Percentiles rank a stretch among this genome's conserved stretches.
Conservation (phyloP, 2,329 filamentous ascomycete species). For the Colletotrichum tofieldiae region DNA sequence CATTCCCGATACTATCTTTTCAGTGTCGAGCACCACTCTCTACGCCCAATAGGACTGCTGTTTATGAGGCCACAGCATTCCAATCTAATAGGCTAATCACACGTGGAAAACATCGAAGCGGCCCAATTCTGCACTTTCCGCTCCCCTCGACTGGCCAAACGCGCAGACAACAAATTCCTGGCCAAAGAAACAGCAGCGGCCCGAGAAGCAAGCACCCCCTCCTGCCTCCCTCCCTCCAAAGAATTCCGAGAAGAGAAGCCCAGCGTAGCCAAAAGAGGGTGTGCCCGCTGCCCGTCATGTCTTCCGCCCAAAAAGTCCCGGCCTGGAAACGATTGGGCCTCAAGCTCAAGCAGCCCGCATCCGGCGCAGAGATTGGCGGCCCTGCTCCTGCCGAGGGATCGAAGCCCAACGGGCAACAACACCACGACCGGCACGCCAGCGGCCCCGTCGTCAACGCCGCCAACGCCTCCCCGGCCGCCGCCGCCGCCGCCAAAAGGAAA, state of each 20-base stretch:
- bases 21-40: slow-evolving; percentile 39
- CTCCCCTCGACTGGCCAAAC: slow-evolving; percentile 27
- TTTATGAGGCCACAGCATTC: slow-evolving; percentile 40
- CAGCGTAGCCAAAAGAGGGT: slow-evolving; percentile 34
- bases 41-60: slow-evolving; percentile 41
- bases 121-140: slow-evolving; percentile 32
- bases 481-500: slow-evolving; percentile 45
- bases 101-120: slow-evolving; percentile 37
- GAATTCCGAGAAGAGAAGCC: slow-evolving; percentile 5
- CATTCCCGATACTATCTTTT: slow-evolving; percentile 30
- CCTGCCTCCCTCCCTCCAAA: slow-evolving; percentile 22
- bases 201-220: slow-evolving; percentile 19
- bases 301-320: slow-evolving; percentile 62
- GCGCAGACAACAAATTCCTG: slow-evolving; percentile 37
- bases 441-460: slow-evolving; percentile 36
- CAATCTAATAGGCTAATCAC: slow-evolving; percentile 35
- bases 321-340: slow-evolving; percentile 76
- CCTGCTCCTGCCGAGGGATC: slow-evolving; percentile 44
- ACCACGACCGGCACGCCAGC: slow-evolving; percentile 43
- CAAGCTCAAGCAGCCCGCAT: slow-evolving; percentile 67
- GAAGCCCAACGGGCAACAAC: slow-evolving; percentile 45
- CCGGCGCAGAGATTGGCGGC: slow-evolving; percentile 42
- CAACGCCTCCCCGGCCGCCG: slow-evolving; percentile 37
- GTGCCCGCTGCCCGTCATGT: slow-evolving; percentile 56
- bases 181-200: slow-evolving; percentile 28